Evolutionary conservation across 805 yeast species (phyloP).

Genomic region (Kuraishia floccosa): DNA sequence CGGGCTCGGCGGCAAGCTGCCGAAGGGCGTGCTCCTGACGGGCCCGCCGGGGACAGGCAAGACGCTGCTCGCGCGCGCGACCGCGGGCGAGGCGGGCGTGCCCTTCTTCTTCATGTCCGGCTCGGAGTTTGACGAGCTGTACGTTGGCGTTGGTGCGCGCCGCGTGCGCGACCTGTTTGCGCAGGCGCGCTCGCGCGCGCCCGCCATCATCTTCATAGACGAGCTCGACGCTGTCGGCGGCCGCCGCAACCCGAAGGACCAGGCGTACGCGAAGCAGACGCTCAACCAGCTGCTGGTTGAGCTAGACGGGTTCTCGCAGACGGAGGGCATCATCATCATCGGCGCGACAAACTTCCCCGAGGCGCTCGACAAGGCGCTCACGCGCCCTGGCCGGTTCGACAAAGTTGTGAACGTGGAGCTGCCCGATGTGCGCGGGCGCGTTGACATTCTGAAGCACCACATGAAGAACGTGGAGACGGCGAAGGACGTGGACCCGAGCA

Average conservation of each 20-base stretch:
- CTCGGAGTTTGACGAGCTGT: conserved; percentile 94
- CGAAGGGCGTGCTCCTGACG: conserved; percentile 91
- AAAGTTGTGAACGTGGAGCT: conserved; percentile 89
- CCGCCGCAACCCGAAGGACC: conserved; percentile 93
- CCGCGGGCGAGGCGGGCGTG: conserved; percentile 98
- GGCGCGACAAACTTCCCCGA: conserved; percentile 99
- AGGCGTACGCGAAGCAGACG: conserved; percentile 96
- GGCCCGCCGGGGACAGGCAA: conserved; percentile 99
- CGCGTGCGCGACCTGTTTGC: conserved; percentile 89
- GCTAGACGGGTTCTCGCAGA: conserved; percentile 89
- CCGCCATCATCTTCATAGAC: conserved; percentile 94
- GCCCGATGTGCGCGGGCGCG: conserved; percentile 96
- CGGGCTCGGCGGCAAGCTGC: conserved; percentile 93
- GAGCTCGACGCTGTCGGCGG: conserved; percentile 99
- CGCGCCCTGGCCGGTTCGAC: conserved; percentile 98
- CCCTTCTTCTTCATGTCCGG: conserved; percentile 99
- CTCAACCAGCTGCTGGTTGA: conserved; percentile 92
- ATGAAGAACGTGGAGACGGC: conserved; percentile 84
- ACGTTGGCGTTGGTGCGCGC: conserved; percentile 98
- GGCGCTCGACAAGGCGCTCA: conserved; percentile 89
- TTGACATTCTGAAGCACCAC: conserved; percentile 85
- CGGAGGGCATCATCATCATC: conserved; percentile 87
- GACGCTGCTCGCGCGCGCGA: conserved; percentile 91
- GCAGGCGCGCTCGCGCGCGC: conserved; percentile 91
- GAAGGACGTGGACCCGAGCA: conserved; percentile 74